Percentiles rank a stretch among this genome's conserved stretches.
These are phyloP conservation scores for Suhomyces faveliae DNA, from an alignment of 805 yeast genomes.

Conservation along the genomic window DNA sequence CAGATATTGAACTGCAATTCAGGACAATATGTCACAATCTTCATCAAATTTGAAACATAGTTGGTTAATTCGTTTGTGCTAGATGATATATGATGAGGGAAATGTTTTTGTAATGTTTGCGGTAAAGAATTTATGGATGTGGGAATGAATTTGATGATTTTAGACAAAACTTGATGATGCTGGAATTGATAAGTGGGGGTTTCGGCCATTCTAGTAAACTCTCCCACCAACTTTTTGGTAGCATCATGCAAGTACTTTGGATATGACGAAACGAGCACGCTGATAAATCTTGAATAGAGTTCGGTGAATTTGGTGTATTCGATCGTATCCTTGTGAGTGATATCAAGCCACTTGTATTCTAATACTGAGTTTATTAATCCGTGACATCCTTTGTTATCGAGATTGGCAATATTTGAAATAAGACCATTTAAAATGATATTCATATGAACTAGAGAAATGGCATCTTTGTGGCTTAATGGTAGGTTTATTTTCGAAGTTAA, in stretches of 20 bases:
- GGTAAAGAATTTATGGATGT: constrained; percentile 72
- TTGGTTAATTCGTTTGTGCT: constrained; percentile 51
- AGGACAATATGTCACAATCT: constrained; percentile 63
- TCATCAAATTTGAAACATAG: constrained; percentile 65
- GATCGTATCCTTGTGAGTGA: constrained; percentile 12
- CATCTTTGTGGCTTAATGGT: constrained; percentile 52
- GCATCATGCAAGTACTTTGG: constrained; percentile 92
- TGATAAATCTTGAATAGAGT: constrained; percentile 67
- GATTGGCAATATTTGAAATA: constrained; percentile 61
- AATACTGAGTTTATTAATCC: constrained; percentile 61
- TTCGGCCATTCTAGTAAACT: constrained; percentile 38
- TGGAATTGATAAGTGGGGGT: constrained; percentile 17
- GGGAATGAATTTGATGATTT: constrained; percentile 73
- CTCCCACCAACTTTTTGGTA: constrained; percentile 62
- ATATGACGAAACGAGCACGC: constrained; percentile 75
- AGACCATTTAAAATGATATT: constrained; percentile 55
- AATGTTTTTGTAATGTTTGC: constrained; percentile 52
- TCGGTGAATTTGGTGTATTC: constrained; percentile 37
- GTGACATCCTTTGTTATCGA: constrained; percentile 56
- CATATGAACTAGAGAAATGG: constrained; percentile 54
- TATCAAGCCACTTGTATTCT: constrained; percentile 61
- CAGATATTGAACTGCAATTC: constrained; percentile 75
- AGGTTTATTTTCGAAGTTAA: constrained; percentile 58
- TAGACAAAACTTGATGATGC: constrained; percentile 62
- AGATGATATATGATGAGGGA: constrained; percentile 76